phyloP scores from a whole-genome alignment of 345 rosid species.

The sweet orange (Citrus sinensis) region DVS_A1.0 CM039162.1:6222001-6222500 shows the following conservation, averaged over 20 bases:
- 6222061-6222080: neutral
- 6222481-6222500: conserved; percentile 80
- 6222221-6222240: neutral
- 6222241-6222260: conserved; percentile 25
- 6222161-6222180: neutral
- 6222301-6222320: conserved; percentile 57
- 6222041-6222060: neutral
- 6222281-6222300: conserved; percentile 80
- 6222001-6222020: neutral
- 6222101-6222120: no score
- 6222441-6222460: conserved; percentile 62
- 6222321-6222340: conserved; percentile 53
- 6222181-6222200: neutral
- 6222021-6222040: neutral
- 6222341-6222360: conserved; percentile 48
- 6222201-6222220: neutral
- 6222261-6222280: conserved; percentile 84
- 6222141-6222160: neutral
- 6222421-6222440: conserved; percentile 64
- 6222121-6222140: neutral
- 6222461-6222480: conserved; percentile 66
- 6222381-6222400: conserved; percentile 84
- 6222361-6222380: conserved; percentile 69
- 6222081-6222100: neutral
- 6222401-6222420: conserved; percentile 64